Conservation (phyloP, 2,329 filamentous ascomycete species). For the Cladosporium colombiae region DNA sequence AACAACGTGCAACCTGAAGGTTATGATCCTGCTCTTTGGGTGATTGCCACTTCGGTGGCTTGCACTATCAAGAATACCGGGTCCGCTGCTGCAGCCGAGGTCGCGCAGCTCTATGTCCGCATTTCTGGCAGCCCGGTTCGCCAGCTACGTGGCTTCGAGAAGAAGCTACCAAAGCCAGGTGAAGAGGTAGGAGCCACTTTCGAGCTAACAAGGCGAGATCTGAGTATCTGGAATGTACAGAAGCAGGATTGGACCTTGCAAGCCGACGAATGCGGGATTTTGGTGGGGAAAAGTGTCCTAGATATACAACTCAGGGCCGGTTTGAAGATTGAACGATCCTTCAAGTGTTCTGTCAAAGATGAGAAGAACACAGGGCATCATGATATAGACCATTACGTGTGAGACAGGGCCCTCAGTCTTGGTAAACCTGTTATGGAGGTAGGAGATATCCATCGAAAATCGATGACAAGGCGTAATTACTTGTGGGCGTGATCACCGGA, state of each 20-base stretch:
- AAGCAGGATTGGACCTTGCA: conserved; percentile 42
- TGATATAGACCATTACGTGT: no score
- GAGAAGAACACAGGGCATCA: no score
- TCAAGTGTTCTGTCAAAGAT: no score
- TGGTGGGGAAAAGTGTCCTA: conserved; percentile 9
- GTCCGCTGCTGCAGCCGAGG: conserved; percentile 50
- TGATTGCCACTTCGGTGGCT: conserved; percentile 58
- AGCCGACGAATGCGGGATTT: background rate
- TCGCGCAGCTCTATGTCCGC: conserved; percentile 55
- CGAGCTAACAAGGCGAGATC: conserved; percentile 42
- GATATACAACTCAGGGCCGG: conserved; percentile 2
- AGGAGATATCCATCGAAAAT: no score
- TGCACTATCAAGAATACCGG: conserved; percentile 66
- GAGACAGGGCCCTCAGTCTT: no score
- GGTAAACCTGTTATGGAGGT: no score
- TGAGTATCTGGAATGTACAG: conserved; percentile 46
- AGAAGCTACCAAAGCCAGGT: conserved; percentile 31
- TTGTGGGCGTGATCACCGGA: no score
- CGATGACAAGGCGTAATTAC: no score
- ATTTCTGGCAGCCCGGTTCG: conserved; percentile 56
- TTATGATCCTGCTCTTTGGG: conserved; percentile 58
- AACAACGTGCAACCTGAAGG: conserved; percentile 33
- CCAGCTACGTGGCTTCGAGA: conserved; percentile 43
- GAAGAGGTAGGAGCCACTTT: conserved; percentile 32
- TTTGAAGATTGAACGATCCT: background rate